Evolutionary conservation across 2,329 filamentous ascomycete genomes (phyloP), one percentile per base, ranked within the genome.

Genomic region (Acrocalymma vagum): DNA sequence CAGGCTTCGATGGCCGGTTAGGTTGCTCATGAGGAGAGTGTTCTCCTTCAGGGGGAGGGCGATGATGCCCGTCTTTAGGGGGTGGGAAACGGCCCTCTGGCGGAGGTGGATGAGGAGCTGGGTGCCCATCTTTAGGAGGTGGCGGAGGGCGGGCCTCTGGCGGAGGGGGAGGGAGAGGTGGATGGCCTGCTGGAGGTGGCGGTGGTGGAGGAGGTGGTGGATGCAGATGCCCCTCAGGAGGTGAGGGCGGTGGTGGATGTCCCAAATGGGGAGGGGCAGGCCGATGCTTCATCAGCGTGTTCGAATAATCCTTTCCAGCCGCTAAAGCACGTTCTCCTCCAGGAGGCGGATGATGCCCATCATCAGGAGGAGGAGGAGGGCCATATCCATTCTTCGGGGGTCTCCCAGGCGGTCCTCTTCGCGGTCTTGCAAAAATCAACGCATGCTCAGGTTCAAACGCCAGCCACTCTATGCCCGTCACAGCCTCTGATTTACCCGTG

Each of bases 381-480:
- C 13, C 20, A 18, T 26, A 10, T 25, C 33, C 38, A 17, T 42
- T 27, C 14, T 23, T 30, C 9, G 34, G 35, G 10, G 29, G 30
- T 14, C 30, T 24, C 17, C 34, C 27, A 15, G 34, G 32, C 11
- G 32, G 42, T 20, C 36, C 28, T 30, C 42, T 26, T 20, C 36
- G 44, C 7, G 55, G 51, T 13, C 65, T 63, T 1, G 86, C 83
- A 67, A 91, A 90, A 3, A 74, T 61, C 51, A 86, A 74, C 0
- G 87, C 84, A 65, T 91, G 88, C 55, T 91, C 87, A 3, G 86
- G 78, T 62, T 91, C 87, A 58, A 90, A 91, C 0, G 88, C 87
- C 1, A 91, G 73, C 86, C 87, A 90, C 55, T 90, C 84, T 3
- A 76, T 78, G 0, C 75, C 78, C 3, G 68, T 64, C 0, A 87